Evolutionary conservation across 2,329 filamentous ascomycete species (phyloP).

Genomic region (Diplodia mutila): DNA sequence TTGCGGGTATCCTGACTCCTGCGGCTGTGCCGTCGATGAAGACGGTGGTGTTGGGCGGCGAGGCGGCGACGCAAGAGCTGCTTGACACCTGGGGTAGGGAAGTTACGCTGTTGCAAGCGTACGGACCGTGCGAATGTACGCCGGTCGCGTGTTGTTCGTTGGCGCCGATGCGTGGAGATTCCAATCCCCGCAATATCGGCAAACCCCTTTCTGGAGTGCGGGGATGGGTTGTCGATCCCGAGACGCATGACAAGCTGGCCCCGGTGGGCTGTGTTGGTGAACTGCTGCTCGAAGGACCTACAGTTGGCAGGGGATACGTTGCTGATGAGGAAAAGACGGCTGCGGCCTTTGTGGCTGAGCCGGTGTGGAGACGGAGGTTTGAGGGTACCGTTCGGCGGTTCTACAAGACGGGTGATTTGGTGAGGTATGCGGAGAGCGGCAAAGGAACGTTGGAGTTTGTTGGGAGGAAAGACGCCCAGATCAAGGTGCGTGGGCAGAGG

Average conservation of each 20-base stretch:
- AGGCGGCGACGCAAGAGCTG: slow-evolving; percentile 32
- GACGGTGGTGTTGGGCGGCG: slow-evolving; percentile 39
- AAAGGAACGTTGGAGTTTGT: slow-evolving; percentile 41
- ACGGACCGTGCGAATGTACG: not conserved
- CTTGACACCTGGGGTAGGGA: slow-evolving; percentile 26
- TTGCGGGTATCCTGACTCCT: slow-evolving; percentile 42
- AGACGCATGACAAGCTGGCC: slow-evolving; percentile 33
- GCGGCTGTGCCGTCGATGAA: slow-evolving; percentile 44
- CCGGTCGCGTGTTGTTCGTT: slow-evolving; percentile 28
- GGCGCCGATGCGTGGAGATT: not conserved
- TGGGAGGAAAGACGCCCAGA: slow-evolving; percentile 37
- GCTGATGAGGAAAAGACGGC: slow-evolving; percentile 39
- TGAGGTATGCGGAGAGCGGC: slow-evolving; percentile 38
- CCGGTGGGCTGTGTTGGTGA: slow-evolving; percentile 42
- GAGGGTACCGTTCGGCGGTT: not conserved
- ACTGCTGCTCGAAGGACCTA: slow-evolving; percentile 40
- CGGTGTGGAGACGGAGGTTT: not conserved
- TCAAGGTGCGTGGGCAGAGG: not conserved
- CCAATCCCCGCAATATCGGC: not conserved
- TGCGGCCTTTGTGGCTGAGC: slow-evolving; percentile 36
- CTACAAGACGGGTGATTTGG: slow-evolving; percentile 10
- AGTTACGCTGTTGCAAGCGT: not conserved
- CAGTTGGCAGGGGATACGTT: slow-evolving; percentile 41
- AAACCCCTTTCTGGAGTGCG: too few relatives aligned
- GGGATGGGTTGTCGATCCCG: slow-evolving; percentile 36